These are phyloP conservation scores for Chimonanthus praecox DNA, from an alignment of 164 flowering plant genomes.

Conservation along the genomic window DNA sequence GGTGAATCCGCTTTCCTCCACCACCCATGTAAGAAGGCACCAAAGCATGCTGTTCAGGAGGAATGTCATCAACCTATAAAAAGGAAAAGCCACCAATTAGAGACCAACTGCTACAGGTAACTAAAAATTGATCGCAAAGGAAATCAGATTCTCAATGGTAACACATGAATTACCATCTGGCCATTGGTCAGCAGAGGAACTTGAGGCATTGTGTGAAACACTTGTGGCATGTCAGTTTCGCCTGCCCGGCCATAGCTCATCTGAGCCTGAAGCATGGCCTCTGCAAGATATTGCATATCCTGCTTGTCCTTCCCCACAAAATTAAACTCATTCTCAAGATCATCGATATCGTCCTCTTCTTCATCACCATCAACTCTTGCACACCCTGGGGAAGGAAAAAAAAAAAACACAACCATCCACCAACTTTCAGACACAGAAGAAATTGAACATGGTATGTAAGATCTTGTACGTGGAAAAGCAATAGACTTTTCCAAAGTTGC, in stretches of 20 bases:
- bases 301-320: slow-evolving; percentile 24
- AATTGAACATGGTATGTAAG: neutral
- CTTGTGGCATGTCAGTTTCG: slow-evolving; percentile 31
- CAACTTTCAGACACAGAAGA: neutral
- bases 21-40: slow-evolving; percentile 43
- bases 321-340: slow-evolving; percentile 18
- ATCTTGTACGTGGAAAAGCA: neutral
- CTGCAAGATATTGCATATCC: slow-evolving; percentile 31
- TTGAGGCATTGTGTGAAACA: slow-evolving; percentile 33
- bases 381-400: slow-evolving; percentile 30
- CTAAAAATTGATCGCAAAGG: neutral
- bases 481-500: neutral
- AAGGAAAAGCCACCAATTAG: neutral
- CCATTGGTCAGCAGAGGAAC: slow-evolving; percentile 37
- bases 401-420: neutral
- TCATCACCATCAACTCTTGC: slow-evolving; percentile 47
- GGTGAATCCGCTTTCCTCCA: slow-evolving; percentile 46
- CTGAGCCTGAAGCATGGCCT: slow-evolving; percentile 33
- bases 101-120: neutral
- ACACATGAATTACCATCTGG: slow-evolving; percentile 25
- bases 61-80: slow-evolving; percentile 43
- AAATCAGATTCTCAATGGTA: neutral
- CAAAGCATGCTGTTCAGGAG: slow-evolving; percentile 52
- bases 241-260: slow-evolving; percentile 34
- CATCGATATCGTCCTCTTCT: slow-evolving; percentile 7